Base-by-base conservation (phyloP, 2,329 filamentous ascomycete species). In the Botryotinia calthae region DNA sequence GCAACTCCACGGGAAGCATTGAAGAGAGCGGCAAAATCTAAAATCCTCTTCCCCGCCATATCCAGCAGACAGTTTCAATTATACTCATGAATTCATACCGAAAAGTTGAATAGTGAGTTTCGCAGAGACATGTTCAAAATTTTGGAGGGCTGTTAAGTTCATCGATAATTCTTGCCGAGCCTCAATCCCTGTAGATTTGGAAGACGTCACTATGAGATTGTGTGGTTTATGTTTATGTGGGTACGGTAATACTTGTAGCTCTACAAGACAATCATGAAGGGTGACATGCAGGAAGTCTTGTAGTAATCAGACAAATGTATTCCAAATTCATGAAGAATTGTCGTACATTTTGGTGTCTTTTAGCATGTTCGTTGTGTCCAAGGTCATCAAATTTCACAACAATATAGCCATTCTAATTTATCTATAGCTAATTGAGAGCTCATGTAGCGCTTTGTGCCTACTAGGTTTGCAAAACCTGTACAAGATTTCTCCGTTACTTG, bases 11-110 rank as follows among this genome's bases (percentile, higher is more conserved):
- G 88, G 68, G 91, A 91, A 80, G 89, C 92, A 84, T 87, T 89
- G 81, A 91, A 85, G 76, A 95, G 85, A 74, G 90, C 88, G 77
- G 90, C 89, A 78, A 92, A 84, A 83, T 95, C 93, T 80, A 94
- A 79, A 86, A 88, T 83, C 88, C 90, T 83, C 87, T 88, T 86
- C 73, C 86, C 86, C 71, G 86, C 84, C 86, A 88, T 88, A n/a
- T 63, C 67, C 73, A 72, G 56, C 56, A 37, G 64, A 73, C 42
- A 46, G 28, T 48, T 68, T 34, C 48, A 72, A 58, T 34, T 59
- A 8, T 14, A 16, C 66, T 75, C 72, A 78, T 71, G 48, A 70
- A 71, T 40, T 63, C 78, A 80, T 79, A 37, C 25, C 48, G 46
- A 31, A 12, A 44, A 28, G 2, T 16, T 54, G 18, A 14, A 42